Percentiles rank a stretch among this genome's conserved stretches.
These are phyloP conservation scores for Orbilia javanica DNA, from an alignment of 2,329 filamentous ascomycete species.

Conservation along the genomic window DNA sequence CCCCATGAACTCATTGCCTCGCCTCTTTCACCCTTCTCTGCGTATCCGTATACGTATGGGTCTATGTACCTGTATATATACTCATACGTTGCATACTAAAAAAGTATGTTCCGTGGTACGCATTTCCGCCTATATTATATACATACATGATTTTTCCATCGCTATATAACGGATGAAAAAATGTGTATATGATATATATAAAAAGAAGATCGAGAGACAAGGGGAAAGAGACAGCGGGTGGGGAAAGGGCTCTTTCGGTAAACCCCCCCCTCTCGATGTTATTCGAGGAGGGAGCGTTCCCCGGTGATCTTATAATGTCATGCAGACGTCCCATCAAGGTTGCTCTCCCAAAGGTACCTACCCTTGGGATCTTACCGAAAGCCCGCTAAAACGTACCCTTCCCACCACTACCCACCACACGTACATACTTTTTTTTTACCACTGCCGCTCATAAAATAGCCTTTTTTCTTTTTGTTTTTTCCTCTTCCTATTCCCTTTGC, in stretches of 20 bases:
- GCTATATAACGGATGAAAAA: constrained; percentile 1
- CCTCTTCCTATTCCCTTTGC: constrained; percentile 8
- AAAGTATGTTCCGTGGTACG: neutral
- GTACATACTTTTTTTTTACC: neutral
- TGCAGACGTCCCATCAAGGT: constrained; percentile 58
- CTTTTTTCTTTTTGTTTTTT: neutral
- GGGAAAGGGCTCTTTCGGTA: neutral
- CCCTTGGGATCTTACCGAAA: constrained; percentile 57
- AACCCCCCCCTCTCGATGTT: constrained; percentile 2
- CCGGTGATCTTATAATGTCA: constrained; percentile 58
- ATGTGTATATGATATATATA: too few relatives aligned
- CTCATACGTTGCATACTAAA: neutral
- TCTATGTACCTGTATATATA: neutral
- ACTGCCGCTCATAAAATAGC: constrained; percentile 30
- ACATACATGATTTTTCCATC: neutral
- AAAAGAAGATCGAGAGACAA: too few relatives aligned
- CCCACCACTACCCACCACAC: constrained; percentile 8
- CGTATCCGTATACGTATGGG: neutral
- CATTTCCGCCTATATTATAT: neutral
- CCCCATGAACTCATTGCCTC: constrained; percentile 45
- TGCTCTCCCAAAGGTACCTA: constrained; percentile 49
- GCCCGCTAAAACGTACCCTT: constrained; percentile 53
- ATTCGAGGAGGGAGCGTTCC: constrained; percentile 31
- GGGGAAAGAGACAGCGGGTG: neutral
- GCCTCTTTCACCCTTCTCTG: neutral